Conservation (phyloP, 2,329 filamentous ascomycete species). For the Alternaria metachromatica region DNA sequence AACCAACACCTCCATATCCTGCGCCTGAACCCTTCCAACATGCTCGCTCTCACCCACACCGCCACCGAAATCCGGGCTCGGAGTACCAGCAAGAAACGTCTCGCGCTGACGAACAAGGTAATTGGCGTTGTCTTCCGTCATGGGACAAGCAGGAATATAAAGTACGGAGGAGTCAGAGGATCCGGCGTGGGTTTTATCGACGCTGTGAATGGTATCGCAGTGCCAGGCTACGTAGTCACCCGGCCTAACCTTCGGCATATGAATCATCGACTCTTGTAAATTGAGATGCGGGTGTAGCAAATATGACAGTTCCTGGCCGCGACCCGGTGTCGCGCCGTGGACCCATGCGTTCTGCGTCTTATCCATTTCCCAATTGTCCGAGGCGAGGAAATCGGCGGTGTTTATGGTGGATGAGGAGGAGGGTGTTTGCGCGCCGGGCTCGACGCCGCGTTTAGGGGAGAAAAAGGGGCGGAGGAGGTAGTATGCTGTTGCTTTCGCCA, state of each 20-base stretch:
- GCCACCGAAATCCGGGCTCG: conserved; percentile 58
- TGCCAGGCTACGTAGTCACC: conserved; percentile 83
- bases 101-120: conserved; percentile 74
- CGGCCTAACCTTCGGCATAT: conserved; percentile 70
- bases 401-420: conserved; percentile 39
- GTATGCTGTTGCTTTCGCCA: conserved; percentile 79
- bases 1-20: conserved; percentile 49
- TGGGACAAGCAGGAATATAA: conserved; percentile 86
- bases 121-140: conserved; percentile 74
- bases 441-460: conserved; percentile 54
- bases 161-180: conserved; percentile 78
- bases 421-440: conserved; percentile 41
- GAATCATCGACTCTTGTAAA: conserved; percentile 72
- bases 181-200: conserved; percentile 79
- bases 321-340: conserved; percentile 73
- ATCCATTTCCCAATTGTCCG: conserved; percentile 68
- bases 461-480: conserved; percentile 87
- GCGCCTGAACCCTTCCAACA: conserved; percentile 53
- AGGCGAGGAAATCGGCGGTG: conserved; percentile 54
- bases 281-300: conserved; percentile 73
- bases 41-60: conserved; percentile 69
- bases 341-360: conserved; percentile 63
- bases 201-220: conserved; percentile 80
- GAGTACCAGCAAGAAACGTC: conserved; percentile 69
- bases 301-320: conserved; percentile 71